Evolutionary conservation across 345 rosid genomes (phyloP).

Genomic region (Rhizophora mangle): DNA sequence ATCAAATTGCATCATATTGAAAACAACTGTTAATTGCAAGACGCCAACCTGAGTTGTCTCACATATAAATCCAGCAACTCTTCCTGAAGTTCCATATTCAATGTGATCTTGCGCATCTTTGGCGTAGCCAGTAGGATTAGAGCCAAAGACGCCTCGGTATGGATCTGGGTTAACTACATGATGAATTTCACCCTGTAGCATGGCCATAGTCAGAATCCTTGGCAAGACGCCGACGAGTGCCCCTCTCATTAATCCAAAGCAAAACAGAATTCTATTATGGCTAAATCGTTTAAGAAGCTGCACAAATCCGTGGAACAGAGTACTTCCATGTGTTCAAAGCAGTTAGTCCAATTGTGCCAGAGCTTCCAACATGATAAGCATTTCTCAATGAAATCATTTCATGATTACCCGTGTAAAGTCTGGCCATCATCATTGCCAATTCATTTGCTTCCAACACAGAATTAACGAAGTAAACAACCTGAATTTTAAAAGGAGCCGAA

Average conservation of each 20-base stretch:
- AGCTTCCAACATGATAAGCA: slow-evolving; percentile 97
- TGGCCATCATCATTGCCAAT: slow-evolving; percentile 90
- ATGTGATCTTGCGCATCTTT: slow-evolving; percentile 89
- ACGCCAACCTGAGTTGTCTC: slow-evolving; percentile 81
- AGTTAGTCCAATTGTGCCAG: slow-evolving; percentile 81
- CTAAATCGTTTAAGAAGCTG: neutral
- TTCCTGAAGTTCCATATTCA: slow-evolving; percentile 84
- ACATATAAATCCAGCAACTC: slow-evolving; percentile 86
- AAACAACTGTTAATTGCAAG: neutral
- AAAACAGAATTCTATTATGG: neutral
- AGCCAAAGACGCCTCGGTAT: slow-evolving; percentile 76
- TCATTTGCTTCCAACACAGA: slow-evolving; percentile 97
- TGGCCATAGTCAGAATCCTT: slow-evolving; percentile 4
- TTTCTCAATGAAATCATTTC: slow-evolving; percentile 89
- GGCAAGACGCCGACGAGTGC: neutral
- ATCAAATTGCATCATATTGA: neutral
- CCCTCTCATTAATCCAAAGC: neutral
- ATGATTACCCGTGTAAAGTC: slow-evolving; percentile 74
- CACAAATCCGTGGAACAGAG: slow-evolving; percentile 76
- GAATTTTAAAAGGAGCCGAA: slow-evolving; percentile 22
- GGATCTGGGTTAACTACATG: slow-evolving; percentile 94
- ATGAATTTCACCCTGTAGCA: slow-evolving; percentile 81
- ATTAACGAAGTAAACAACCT: slow-evolving; percentile 93
- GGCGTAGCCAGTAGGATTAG: slow-evolving; percentile 74
- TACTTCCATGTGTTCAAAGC: slow-evolving; percentile 94